These are phyloP conservation scores for Calonectria hongkongensis DNA, from an alignment of 2,329 filamentous ascomycete genomes.

Conservation along the genomic window DNA sequence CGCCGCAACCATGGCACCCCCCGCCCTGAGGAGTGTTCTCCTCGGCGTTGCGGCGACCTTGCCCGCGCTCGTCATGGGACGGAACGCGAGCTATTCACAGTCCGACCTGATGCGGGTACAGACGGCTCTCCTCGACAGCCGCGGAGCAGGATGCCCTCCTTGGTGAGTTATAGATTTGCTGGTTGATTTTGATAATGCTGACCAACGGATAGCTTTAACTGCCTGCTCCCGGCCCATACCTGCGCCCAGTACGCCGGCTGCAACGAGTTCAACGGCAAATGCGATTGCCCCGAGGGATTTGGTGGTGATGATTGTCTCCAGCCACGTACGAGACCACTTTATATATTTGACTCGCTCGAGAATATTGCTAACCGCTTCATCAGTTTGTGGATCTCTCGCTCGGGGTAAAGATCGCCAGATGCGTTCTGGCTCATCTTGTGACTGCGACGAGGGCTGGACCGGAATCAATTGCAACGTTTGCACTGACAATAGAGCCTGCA, in stretches of 20 bases:
- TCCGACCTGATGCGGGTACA: slow-evolving; percentile 78
- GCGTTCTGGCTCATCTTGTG: slow-evolving; percentile 82
- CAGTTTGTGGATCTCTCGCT: slow-evolving; percentile 89
- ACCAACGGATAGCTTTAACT: slow-evolving; percentile 86
- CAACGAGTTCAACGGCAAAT: slow-evolving; percentile 93
- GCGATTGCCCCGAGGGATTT: slow-evolving; percentile 92
- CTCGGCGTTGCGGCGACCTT: slow-evolving; percentile 63
- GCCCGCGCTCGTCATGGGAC: slow-evolving; percentile 63
- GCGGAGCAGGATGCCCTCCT: slow-evolving; percentile 86
- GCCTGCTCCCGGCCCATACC: slow-evolving; percentile 91
- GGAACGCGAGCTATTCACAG: slow-evolving; percentile 76
- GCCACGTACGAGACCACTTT: slow-evolving; percentile 73
- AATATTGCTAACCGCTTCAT: slow-evolving; percentile 37
- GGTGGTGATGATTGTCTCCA: slow-evolving; percentile 94
- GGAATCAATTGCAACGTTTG: slow-evolving; percentile 99
- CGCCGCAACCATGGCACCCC: slow-evolving; percentile 63
- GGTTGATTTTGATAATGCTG: slow-evolving; percentile 20
- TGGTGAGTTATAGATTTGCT: slow-evolving; percentile 68
- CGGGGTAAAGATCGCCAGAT: slow-evolving; percentile 87
- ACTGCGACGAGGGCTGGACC: slow-evolving; percentile 94
- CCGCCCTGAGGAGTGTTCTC: slow-evolving; percentile 61
- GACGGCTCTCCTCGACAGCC: slow-evolving; percentile 82
- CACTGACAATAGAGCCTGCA: slow-evolving; percentile 86
- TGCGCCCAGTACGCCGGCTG: slow-evolving; percentile 94
- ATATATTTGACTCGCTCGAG: not conserved